These are phyloP conservation scores for Saposhnikovia divaricata DNA, from an alignment of 129 eudicot species.

Conservation along the genomic window DNA sequence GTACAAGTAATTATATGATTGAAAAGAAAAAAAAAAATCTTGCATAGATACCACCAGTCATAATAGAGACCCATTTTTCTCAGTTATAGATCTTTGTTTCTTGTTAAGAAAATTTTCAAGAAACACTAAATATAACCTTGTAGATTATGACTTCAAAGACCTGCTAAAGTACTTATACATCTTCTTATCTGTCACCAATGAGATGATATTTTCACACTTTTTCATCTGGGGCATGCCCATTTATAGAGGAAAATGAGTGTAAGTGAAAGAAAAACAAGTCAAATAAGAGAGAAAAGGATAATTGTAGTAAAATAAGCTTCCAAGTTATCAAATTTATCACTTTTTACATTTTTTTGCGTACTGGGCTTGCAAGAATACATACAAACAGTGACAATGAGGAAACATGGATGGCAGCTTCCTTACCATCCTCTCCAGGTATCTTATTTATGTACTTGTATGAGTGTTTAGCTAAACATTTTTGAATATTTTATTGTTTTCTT, in stretches of 20 bases:
- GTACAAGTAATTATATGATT: neutral
- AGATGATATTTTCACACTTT: slow-evolving; percentile 18
- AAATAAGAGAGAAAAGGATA: slow-evolving; percentile 9
- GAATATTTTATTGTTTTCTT: neutral
- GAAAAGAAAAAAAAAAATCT: neutral
- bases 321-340: slow-evolving; percentile 7
- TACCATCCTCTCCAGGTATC: slow-evolving; percentile 98
- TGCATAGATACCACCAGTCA: neutral
- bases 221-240: slow-evolving; percentile 13
- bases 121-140: slow-evolving; percentile 23
- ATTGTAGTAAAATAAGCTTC: slow-evolving; percentile 1
- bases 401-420: slow-evolving; percentile 99
- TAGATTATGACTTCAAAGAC: slow-evolving; percentile 20
- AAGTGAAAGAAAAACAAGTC: slow-evolving; percentile 22
- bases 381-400: slow-evolving; percentile 59
- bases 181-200: slow-evolving; percentile 26
- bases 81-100: neutral
- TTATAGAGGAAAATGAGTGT: slow-evolving; percentile 46
- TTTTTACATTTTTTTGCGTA: slow-evolving; percentile 17
- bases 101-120: slow-evolving; percentile 16
- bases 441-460: neutral
- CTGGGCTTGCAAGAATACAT: slow-evolving; percentile 14
- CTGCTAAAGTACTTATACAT: slow-evolving; percentile 26
- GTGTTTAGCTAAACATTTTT: neutral
- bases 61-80: neutral